phyloP scores from a whole-genome alignment of 495 filamentous ascomycete genomes.

The Penicillium desertorum region DNA sequence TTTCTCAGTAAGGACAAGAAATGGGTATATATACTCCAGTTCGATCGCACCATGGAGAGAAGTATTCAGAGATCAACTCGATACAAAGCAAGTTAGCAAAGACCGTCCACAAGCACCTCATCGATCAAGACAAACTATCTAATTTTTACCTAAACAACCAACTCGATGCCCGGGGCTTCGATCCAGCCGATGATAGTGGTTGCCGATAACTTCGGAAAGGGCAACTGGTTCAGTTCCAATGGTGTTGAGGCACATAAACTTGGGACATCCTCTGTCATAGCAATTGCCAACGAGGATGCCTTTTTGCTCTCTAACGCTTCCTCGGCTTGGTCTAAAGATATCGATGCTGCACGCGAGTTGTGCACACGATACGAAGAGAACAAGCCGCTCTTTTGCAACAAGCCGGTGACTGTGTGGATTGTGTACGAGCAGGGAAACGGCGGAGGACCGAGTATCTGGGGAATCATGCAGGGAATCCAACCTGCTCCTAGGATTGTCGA shows the following conservation, averaged over 20 bases:
- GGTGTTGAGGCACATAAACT: neutral
- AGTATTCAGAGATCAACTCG: neutral
- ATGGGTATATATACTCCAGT: constrained; percentile 1
- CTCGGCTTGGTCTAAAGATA: neutral
- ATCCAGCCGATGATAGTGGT: neutral
- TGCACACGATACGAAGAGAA: neutral
- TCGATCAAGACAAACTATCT: neutral
- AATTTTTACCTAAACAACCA: neutral
- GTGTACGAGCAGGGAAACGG: neutral
- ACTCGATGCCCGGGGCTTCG: neutral
- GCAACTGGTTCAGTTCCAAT: neutral
- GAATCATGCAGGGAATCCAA: neutral
- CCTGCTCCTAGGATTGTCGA: neutral
- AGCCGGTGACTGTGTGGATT: neutral
- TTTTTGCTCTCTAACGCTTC: constrained; percentile 1
- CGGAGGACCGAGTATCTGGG: neutral
- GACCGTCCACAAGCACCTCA: neutral
- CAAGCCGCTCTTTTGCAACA: neutral
- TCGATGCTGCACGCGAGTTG: neutral
- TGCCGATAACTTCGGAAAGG: neutral
- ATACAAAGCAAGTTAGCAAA: neutral
- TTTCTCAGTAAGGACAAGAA: neutral
- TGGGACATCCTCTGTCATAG: neutral
- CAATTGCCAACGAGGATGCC: constrained; percentile 1
- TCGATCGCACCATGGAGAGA: neutral